Base-by-base conservation (phyloP, 2,329 filamentous ascomycete genomes). In the Colletotrichum scovillei region DNA sequence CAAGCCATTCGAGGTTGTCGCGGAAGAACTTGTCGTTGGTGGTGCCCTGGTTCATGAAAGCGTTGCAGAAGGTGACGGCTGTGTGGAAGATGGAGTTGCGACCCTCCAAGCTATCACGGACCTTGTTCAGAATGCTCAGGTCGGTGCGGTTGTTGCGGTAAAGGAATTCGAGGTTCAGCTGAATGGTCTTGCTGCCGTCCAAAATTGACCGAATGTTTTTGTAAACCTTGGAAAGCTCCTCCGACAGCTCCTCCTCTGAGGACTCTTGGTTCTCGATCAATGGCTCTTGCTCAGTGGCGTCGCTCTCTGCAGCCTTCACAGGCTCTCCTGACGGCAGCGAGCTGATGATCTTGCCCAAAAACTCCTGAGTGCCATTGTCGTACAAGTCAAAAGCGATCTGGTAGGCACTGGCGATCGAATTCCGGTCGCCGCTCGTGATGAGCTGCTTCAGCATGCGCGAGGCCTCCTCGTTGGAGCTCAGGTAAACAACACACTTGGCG, bases 31-130 rank as follows among this genome's bases (percentile, higher is more conserved):
- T 97, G 85, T 99, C 97, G 78, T 98, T 97, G 0, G 96, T 98
- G 0, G 97, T 99, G 72, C 97, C 97, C 67, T 97, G 95, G 81
- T 99, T 97, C 97, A 99, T 99, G 82, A 99, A 98, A 12, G 95
- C 97, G 79, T 98, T 98, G 80, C 96, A 97, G 79, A 99, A 97
- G 0, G 97, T 98, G 69, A 99, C 95, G 4, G 95, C 95, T 1
- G 95, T 97, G 83, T 99, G 97, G 89, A 98, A 98, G 77, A 99
- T 99, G 38, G 96, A 98, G 85, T 98, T 98, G 66, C 97, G 91
- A 46, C 95, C 95, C 81, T 99, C 97, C 19, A 99, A 87, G 78
- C 95, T 98, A 82, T 99, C 97, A 63, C 96, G 93, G 57, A 99
- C 92, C 86, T 98, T 98, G 88, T 98, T 98, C 71, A 99, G 87